Conservation (phyloP, 371 early-diverging fungal species). For the Rhizopus microsporus region DNA sequence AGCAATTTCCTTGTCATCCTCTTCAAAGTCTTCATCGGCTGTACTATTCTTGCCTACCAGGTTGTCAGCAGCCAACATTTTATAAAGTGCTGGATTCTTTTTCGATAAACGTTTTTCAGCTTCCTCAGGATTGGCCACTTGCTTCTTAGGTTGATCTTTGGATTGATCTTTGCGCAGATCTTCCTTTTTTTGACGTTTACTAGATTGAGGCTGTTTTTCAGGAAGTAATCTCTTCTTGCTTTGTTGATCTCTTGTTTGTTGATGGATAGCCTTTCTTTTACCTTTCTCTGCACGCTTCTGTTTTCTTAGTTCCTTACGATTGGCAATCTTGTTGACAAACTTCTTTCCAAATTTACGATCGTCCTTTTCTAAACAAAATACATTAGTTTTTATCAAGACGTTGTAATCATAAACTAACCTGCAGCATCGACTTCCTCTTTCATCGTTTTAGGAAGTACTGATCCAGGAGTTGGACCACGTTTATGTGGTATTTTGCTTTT, state of each 20-base stretch:
- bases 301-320: slow-evolving; percentile 43
- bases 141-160: slow-evolving; percentile 3
- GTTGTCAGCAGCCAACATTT: slow-evolving; percentile 64
- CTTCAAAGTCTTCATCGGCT: slow-evolving; percentile 48
- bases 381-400: neutral
- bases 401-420: slow-evolving; percentile 16
- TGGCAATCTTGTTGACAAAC: slow-evolving; percentile 29
- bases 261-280: slow-evolving; percentile 33
- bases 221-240: slow-evolving; percentile 12
- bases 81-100: slow-evolving; percentile 69
- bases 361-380: slow-evolving; percentile 25
- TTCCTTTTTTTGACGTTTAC: slow-evolving; percentile 33
- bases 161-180: neutral
- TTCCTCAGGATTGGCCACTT: slow-evolving; percentile 31
- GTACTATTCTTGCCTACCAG: slow-evolving; percentile 38
- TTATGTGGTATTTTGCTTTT: slow-evolving; percentile 1
- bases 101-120: slow-evolving; percentile 66
- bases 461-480: slow-evolving; percentile 28
- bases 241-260: slow-evolving; percentile 11
- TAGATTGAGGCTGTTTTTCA: slow-evolving; percentile 15
- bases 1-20: slow-evolving; percentile 76
- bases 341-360: slow-evolving; percentile 41
- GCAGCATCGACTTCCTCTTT: slow-evolving; percentile 38
- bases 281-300: slow-evolving; percentile 45
- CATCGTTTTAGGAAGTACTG: slow-evolving; percentile 34